A percentile compares a stretch with the other conserved stretches of the same genome.
Conservation (phyloP, 228 moss, liverwort and hornwort species). For the Sphagnum fallax region DNA sequence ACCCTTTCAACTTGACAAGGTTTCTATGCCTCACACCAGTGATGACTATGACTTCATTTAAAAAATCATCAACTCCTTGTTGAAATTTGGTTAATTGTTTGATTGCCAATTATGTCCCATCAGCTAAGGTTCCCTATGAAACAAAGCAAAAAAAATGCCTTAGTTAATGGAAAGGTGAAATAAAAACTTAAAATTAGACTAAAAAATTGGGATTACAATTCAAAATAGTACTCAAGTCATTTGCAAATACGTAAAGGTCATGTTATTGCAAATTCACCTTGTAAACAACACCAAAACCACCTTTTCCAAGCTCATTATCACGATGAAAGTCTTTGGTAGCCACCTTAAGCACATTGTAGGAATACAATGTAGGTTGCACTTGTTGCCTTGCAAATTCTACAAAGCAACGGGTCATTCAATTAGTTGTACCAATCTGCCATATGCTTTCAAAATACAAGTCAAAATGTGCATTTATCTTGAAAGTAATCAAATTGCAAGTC, state of each 20-base stretch:
- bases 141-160: not conserved
- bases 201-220: not conserved
- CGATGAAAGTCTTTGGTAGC: slow-evolving; percentile 41
- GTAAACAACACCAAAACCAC: slow-evolving; percentile 47
- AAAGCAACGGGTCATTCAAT: not conserved
- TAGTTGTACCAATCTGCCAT: too few species aligned
- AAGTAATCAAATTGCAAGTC: too few species aligned
- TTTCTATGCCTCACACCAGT: slow-evolving; percentile 25
- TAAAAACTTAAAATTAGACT: not conserved
- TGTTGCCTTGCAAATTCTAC: slow-evolving; percentile 28
- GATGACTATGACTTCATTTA: slow-evolving; percentile 22
- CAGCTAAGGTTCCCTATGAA: slow-evolving; percentile 6
- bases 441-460: too few species aligned
- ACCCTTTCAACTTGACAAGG: slow-evolving; percentile 17
- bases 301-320: slow-evolving; percentile 34
- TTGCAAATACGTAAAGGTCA: not conserved
- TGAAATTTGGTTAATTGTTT: not conserved
- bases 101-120: not conserved
- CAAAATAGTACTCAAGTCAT: not conserved
- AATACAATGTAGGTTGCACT: slow-evolving; percentile 30
- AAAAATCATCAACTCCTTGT: slow-evolving; percentile 3
- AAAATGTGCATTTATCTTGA: too few species aligned
- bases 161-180: too few species aligned
- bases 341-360: slow-evolving; percentile 30
- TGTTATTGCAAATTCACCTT: slow-evolving; percentile 11